Conservation (phyloP, 2,329 filamentous ascomycete genomes). For the Ophiostoma angusticollis region DNA sequence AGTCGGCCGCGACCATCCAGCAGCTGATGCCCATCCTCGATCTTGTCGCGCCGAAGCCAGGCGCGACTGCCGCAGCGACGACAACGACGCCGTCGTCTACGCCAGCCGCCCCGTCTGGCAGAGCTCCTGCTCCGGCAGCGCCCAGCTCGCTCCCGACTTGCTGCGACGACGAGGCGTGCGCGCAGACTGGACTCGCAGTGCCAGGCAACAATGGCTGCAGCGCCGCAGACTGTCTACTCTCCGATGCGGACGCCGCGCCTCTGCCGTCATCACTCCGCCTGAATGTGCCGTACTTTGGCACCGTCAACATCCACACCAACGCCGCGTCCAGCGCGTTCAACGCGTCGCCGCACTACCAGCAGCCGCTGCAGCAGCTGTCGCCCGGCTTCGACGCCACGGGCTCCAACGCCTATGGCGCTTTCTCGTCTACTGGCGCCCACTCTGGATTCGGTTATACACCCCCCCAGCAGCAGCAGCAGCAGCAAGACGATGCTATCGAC, state of each 20-base stretch:
- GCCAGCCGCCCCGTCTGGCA: too few relatives aligned
- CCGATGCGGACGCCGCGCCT: not conserved
- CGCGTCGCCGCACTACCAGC: constrained; percentile 1
- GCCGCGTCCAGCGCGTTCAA: not conserved
- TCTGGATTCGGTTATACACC: not conserved
- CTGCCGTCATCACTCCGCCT: constrained; percentile 21
- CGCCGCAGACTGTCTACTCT: too few relatives aligned
- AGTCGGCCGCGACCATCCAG: constrained; percentile 30
- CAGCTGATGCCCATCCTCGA: constrained; percentile 31
- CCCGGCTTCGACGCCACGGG: not conserved
- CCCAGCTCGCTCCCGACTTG: too few relatives aligned
- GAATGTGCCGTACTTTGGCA: constrained; percentile 34
- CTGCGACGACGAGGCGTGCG: too few relatives aligned
- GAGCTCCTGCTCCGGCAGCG: too few relatives aligned
- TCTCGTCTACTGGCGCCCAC: not conserved
- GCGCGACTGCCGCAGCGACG: constrained; percentile 6
- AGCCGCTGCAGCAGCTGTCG: not conserved
- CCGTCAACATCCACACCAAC: constrained; percentile 28
- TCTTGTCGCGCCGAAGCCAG: constrained; percentile 10
- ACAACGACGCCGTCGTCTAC: too few relatives aligned
- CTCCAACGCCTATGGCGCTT: not conserved
- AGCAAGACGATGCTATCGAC: constrained; percentile 1
- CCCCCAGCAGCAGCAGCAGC: not conserved
- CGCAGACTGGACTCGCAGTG: too few relatives aligned
- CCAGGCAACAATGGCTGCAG: too few relatives aligned